Evolutionary conservation across 1,284 basidiomycete genomes (phyloP).

Genomic region (Laetiporus sulphureus): DNA sequence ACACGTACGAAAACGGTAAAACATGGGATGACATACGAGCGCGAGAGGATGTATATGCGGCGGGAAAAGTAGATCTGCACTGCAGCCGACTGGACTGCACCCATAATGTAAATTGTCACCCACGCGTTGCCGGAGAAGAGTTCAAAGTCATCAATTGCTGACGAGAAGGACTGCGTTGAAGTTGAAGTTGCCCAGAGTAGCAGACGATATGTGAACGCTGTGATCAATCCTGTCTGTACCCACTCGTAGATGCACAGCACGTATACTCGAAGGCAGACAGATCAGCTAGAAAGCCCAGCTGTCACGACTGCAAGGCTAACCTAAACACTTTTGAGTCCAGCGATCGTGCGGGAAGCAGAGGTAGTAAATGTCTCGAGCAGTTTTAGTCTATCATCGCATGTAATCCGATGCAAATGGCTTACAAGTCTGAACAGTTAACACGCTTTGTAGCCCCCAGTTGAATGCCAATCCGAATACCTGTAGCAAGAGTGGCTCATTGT

Average conservation of each 20-base stretch:
- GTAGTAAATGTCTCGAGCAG: neutral
- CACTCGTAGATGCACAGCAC: constrained; percentile 1
- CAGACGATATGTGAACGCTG: neutral
- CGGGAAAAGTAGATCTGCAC: neutral
- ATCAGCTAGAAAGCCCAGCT: neutral
- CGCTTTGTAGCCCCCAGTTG: constrained; percentile 3
- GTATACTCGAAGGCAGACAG: neutral
- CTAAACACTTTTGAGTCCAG: neutral
- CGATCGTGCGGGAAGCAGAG: constrained; percentile 1
- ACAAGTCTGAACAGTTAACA: constrained; percentile 1
- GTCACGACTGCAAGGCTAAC: neutral
- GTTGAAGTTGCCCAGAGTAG: no score
- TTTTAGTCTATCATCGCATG: neutral
- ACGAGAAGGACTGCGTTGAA: no score
- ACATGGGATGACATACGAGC: neutral
- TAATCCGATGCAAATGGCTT: neutral
- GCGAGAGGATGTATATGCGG: neutral
- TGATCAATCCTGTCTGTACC: neutral
- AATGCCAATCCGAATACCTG: neutral
- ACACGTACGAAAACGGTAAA: neutral
- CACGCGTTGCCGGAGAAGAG: neutral
- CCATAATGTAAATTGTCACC: neutral
- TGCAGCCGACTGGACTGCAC: neutral
- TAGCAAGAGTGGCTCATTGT: no score
- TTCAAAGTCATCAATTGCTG: neutral